A percentile compares a stretch with the other conserved stretches of the same genome.
Evolutionary conservation across 1,284 basidiomycete species (phyloP).

Genomic region (Ganoderma multipileum): DNA sequence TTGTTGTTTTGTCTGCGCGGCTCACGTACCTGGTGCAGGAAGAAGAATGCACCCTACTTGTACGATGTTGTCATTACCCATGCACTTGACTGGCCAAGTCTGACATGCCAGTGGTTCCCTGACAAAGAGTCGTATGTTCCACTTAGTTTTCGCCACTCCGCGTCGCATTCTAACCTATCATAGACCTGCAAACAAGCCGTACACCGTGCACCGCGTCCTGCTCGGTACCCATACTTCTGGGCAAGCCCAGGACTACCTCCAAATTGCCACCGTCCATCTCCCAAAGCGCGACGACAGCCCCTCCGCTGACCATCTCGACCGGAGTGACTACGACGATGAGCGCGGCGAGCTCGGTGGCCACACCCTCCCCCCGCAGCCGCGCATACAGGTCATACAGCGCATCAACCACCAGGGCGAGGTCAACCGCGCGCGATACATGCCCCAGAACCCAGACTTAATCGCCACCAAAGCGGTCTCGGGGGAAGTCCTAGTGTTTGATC

Average conservation of each 20-base stretch:
- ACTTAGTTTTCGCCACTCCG: conserved; percentile 7
- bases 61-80: conserved; percentile 99
- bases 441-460: conserved; percentile 96
- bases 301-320: conserved; percentile 77
- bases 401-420: conserved; percentile 98
- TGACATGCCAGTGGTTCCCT: conserved; percentile 99
- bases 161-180: conserved; percentile 5
- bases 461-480: conserved; percentile 94
- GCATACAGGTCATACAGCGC: conserved; percentile 90
- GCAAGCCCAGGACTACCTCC: conserved; percentile 94
- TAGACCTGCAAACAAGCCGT: conserved; percentile 88
- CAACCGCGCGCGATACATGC: conserved; percentile 98
- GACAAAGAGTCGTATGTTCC: conserved; percentile 87
- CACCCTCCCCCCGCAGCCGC: conserved; percentile 77
- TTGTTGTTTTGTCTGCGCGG: not conserved
- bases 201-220: conserved; percentile 92
- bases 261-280: conserved; percentile 94
- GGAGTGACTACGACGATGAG: conserved; percentile 91
- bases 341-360: conserved; percentile 91
- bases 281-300: conserved; percentile 76
- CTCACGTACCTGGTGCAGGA: conserved; percentile 58
- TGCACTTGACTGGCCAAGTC: conserved; percentile 96
- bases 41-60: conserved; percentile 97
- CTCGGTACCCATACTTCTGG: conserved; percentile 98
- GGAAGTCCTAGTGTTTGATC: conserved; percentile 93